Percentiles rank a stretch among this genome's conserved stretches.
Evolutionary conservation across 1,284 basidiomycete genomes (phyloP).

Genomic region (Malassezia japonica): DNA sequence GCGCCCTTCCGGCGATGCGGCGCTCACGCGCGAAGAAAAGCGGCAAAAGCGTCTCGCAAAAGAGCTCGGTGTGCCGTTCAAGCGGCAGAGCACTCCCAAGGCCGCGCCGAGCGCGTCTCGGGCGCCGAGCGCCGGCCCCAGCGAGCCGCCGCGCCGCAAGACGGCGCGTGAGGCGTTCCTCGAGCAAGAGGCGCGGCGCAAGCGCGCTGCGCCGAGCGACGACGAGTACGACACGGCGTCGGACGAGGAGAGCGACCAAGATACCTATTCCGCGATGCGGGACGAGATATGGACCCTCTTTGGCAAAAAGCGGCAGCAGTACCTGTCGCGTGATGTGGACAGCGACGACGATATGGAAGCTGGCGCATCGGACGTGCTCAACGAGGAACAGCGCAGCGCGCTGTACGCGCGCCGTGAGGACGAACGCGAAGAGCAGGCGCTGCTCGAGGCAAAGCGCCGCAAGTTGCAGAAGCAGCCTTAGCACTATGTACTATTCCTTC

Average conservation of each 20-base stretch:
- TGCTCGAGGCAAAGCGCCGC: slow-evolving; percentile 24
- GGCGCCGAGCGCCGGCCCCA: background rate
- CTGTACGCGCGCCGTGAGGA: slow-evolving; percentile 33
- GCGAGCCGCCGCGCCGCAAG: background rate
- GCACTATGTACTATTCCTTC: background rate
- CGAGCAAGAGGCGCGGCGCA: slow-evolving; percentile 7
- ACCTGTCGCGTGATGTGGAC: slow-evolving; percentile 28
- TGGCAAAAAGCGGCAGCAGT: slow-evolving; percentile 32
- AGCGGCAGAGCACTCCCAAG: background rate
- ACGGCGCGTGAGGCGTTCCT: slow-evolving; percentile 12
- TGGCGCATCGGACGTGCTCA: slow-evolving; percentile 29
- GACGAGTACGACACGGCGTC: slow-evolving; percentile 19
- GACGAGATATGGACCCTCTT: slow-evolving; percentile 43
- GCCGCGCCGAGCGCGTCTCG: background rate
- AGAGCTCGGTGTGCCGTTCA: slow-evolving; percentile 13
- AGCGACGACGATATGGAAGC: slow-evolving; percentile 47
- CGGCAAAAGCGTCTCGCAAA: slow-evolving; percentile 15
- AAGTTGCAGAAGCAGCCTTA: slow-evolving; percentile 19
- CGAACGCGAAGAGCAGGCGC: slow-evolving; percentile 27
- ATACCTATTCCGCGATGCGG: slow-evolving; percentile 12
- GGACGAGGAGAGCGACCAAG: slow-evolving; percentile 22
- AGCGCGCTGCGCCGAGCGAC: background rate
- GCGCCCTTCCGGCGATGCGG: background rate
- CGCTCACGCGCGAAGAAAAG: slow-evolving; percentile 18
- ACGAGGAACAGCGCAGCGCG: slow-evolving; percentile 34